phyloP scores from a whole-genome alignment of 768 basidiomycete genomes.

The Mycena polygramma region DNA sequence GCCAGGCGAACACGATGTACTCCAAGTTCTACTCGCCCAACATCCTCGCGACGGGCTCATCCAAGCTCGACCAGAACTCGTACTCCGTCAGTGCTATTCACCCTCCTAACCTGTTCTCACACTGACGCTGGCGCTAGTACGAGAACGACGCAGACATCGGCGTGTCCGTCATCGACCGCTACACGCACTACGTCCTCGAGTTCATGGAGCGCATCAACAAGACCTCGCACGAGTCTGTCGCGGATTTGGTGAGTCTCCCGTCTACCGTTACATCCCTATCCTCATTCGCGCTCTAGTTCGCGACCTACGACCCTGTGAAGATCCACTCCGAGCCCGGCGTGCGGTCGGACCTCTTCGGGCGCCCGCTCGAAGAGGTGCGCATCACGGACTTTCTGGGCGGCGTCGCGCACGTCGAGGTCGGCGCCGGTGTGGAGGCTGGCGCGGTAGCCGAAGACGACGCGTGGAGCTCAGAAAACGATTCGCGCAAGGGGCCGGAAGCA shows the following conservation, averaged over 20 bases:
- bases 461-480: neutral
- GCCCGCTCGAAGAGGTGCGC: conserved; percentile 70
- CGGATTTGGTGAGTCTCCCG: conserved; percentile 79
- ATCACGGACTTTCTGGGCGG: conserved; percentile 93
- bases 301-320: conserved; percentile 77
- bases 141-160: conserved; percentile 96
- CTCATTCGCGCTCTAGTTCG: conserved; percentile 68
- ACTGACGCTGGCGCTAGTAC: conserved; percentile 63
- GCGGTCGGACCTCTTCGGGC: conserved; percentile 82
- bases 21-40: conserved; percentile 94
- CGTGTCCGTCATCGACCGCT: conserved; percentile 95
- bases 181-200: conserved; percentile 91
- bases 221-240: conserved; percentile 83
- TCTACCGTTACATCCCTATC: neutral
- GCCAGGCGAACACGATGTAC: conserved; percentile 97
- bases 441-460: neutral
- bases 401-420: conserved; percentile 85
- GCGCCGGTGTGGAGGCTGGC: neutral
- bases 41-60: conserved; percentile 91
- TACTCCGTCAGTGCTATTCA: conserved; percentile 77
- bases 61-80: conserved; percentile 87
- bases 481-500: too few species aligned
- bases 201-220: conserved; percentile 95
- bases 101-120: neutral
- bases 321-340: conserved; percentile 93